phyloP scores from a whole-genome alignment of 2,329 filamentous ascomycete species.

The Zymoseptoria tritici region DNA sequence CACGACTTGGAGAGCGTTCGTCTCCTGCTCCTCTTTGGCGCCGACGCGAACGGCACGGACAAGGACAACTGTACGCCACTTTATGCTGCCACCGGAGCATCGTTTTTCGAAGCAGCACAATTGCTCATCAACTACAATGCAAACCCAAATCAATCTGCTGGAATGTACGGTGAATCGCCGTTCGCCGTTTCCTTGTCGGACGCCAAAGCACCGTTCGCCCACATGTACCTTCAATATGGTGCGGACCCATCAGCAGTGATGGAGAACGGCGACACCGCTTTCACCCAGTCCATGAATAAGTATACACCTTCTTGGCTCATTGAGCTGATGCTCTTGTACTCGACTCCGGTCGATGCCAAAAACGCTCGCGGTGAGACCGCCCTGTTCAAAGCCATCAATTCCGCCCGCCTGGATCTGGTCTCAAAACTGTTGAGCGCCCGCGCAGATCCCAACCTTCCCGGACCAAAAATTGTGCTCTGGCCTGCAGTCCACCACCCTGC shows the following conservation, averaged over 20 bases:
- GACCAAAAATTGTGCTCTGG: constrained; percentile 52
- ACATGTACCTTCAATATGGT: constrained; percentile 55
- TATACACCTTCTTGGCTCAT: constrained; percentile 48
- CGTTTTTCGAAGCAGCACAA: constrained; percentile 50
- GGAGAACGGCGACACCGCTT: constrained; percentile 51
- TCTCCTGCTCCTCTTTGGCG: constrained; percentile 54
- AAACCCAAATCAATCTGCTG: constrained; percentile 47
- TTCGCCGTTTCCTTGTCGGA: constrained; percentile 45
- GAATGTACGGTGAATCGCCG: constrained; percentile 48
- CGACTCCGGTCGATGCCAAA: constrained; percentile 52
- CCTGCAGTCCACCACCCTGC: constrained; percentile 53
- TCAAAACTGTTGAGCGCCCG: constrained; percentile 48
- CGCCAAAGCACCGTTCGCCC: constrained; percentile 50
- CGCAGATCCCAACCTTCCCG: constrained; percentile 60
- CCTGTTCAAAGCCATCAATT: constrained; percentile 55
- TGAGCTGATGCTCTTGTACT: constrained; percentile 54
- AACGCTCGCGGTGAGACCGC: constrained; percentile 56
- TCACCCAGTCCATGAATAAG: constrained; percentile 55
- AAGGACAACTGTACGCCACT: constrained; percentile 55
- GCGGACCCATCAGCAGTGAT: constrained; percentile 49
- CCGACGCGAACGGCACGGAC: constrained; percentile 53
- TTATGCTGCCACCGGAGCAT: constrained; percentile 40
- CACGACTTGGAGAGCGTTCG: constrained; percentile 33
- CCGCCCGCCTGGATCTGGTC: constrained; percentile 51
- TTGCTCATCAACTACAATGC: constrained; percentile 59